phyloP scores from a whole-genome alignment of 257 asterid genomes.

The Solanum dulcamara region DNA sequence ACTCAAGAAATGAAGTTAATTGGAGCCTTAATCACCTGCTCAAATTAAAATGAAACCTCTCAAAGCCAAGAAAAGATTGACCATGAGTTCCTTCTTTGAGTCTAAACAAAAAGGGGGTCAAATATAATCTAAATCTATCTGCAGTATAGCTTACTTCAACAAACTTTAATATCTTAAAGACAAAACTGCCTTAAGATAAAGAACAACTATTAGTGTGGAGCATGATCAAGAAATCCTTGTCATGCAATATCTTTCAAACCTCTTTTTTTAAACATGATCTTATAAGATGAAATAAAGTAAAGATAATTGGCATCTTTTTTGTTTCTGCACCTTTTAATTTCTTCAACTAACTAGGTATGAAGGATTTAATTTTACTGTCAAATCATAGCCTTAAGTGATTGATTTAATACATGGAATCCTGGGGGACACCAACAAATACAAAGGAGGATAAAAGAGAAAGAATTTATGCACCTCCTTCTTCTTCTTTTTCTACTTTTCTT shows the following conservation, averaged over 20 bases:
- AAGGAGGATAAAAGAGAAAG: neutral
- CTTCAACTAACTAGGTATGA: neutral
- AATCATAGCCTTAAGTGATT: neutral
- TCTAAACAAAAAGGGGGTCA: neutral
- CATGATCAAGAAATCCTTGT: neutral
- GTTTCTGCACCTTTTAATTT: neutral
- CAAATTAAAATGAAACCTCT: neutral
- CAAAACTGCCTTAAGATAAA: neutral
- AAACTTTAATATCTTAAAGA: neutral
- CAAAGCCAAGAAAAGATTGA: neutral
- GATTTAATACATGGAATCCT: neutral
- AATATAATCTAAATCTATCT: neutral
- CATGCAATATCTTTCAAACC: neutral
- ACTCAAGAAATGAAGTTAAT: neutral
- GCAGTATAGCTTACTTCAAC: neutral
- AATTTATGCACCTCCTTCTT: neutral
- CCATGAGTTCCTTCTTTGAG: neutral
- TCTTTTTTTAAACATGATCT: neutral
- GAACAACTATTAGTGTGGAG: neutral
- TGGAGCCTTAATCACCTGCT: neutral
- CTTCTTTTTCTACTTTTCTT: neutral
- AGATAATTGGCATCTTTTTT: neutral
- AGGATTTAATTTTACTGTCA: neutral
- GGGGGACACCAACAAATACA: neutral
- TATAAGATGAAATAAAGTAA: neutral